phyloP scores from a whole-genome alignment of 2,329 filamentous ascomycete genomes.

The Raffaelea arxii region DNA sequence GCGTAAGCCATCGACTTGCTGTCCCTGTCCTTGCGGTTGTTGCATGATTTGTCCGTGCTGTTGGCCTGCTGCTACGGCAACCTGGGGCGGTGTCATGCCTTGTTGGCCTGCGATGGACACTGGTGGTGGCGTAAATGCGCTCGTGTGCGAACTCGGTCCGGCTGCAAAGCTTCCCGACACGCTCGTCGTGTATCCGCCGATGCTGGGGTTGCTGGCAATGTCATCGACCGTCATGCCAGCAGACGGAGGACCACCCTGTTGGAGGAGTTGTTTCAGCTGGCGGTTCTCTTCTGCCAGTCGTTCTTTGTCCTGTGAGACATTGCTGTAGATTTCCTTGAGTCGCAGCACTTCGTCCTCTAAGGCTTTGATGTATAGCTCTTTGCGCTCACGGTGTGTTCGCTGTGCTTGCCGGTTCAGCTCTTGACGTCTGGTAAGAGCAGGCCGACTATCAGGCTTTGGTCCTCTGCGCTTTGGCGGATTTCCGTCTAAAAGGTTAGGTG shows the following conservation, averaged over 20 bases:
- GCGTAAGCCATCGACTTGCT: conserved; percentile 19
- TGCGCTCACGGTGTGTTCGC: conserved; percentile 92
- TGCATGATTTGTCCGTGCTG: conserved; percentile 3
- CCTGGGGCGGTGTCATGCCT: conserved; percentile 6
- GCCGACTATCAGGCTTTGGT: conserved; percentile 93
- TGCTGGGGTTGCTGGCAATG: conserved; percentile 34
- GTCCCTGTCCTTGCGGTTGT: conserved; percentile 8
- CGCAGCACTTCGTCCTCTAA: conserved; percentile 86
- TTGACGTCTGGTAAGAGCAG: conserved; percentile 81
- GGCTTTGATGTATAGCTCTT: conserved; percentile 91
- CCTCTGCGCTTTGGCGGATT: conserved; percentile 81
- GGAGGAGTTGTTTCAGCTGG: conserved; percentile 51
- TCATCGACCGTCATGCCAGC: conserved; percentile 27
- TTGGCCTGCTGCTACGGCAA: conserved; percentile 8
- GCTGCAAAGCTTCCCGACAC: conserved; percentile 52
- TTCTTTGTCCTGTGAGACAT: conserved; percentile 65
- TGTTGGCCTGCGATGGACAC: conserved; percentile 15
- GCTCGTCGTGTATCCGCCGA: conserved; percentile 45
- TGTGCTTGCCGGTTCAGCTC: conserved; percentile 89
- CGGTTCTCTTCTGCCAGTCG: conserved; percentile 69
- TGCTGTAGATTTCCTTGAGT: conserved; percentile 75
- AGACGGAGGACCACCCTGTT: conserved; percentile 33
- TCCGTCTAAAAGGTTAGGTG: conserved; percentile 49
- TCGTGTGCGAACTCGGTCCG: conserved; percentile 29
- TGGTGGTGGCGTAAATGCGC: conserved; percentile 37